Percentiles rank a stretch among this genome's conserved stretches.
Evolutionary conservation across 257 asterid genomes (phyloP).

Genomic region (Ilex aquifolium): DNA sequence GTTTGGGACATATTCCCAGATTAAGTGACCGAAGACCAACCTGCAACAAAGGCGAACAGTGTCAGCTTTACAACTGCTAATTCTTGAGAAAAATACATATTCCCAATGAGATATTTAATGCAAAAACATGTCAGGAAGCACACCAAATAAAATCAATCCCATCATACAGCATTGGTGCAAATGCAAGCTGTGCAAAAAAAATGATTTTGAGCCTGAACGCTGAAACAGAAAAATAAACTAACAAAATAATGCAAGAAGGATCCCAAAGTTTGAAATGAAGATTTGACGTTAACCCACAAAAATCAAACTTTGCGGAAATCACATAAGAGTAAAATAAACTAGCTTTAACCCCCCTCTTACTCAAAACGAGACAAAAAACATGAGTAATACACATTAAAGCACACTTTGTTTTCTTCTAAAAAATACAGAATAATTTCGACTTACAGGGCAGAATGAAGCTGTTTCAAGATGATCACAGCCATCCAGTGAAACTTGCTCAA

Average conservation of each 20-base stretch:
- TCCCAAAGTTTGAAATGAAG: neutral
- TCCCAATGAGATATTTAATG: neutral
- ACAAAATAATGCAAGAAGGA: neutral
- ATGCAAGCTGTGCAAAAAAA: too few relatives aligned
- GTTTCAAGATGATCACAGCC: conserved; percentile 96
- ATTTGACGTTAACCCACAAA: neutral
- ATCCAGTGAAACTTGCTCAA: conserved; percentile 80
- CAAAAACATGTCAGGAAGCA: neutral
- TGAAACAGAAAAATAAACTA: neutral
- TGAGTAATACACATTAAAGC: too few relatives aligned
- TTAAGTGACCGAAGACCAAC: conserved; percentile 90
- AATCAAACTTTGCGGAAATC: neutral
- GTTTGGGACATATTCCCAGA: conserved; percentile 95
- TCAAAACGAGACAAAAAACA: too few relatives aligned
- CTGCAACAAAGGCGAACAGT: conserved; percentile 31
- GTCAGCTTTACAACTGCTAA: neutral
- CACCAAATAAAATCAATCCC: too few relatives aligned
- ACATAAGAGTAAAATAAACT: neutral
- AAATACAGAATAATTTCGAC: conserved; percentile 15
- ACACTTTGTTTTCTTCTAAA: neutral
- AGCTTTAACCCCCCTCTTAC: neutral
- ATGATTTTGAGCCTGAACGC: too few relatives aligned
- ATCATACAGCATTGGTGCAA: neutral
- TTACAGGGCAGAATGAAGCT: conserved; percentile 87
- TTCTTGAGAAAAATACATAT: neutral